phyloP scores from a whole-genome alignment of 2,329 filamentous ascomycete species.

The Scopulariopsis brevicaulis region DNA sequence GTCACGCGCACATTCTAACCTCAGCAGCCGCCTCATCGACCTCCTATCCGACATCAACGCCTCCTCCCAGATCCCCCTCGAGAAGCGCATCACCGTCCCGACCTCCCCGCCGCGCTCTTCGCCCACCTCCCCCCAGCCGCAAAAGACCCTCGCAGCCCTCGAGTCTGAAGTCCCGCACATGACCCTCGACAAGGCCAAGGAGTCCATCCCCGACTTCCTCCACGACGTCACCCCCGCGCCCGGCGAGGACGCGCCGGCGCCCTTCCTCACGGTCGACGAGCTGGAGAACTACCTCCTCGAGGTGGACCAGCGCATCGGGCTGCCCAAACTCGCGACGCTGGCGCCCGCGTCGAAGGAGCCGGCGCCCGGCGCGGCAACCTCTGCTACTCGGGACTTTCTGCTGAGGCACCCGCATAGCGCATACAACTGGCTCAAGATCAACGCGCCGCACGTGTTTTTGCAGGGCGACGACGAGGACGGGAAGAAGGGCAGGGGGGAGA shows the following conservation, averaged over 20 bases:
- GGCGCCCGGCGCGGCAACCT: constrained; percentile 20
- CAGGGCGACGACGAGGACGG: constrained; percentile 37
- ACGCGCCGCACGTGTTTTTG: constrained; percentile 75
- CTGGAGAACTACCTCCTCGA: constrained; percentile 64
- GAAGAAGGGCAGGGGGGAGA: constrained; percentile 12
- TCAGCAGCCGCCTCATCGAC: constrained; percentile 69
- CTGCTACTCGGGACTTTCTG: constrained; percentile 22
- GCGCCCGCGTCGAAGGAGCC: constrained; percentile 24
- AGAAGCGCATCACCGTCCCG: constrained; percentile 56
- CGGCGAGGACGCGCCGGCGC: constrained; percentile 44
- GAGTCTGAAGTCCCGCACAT: constrained; percentile 39
- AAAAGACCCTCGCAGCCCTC: constrained; percentile 38
- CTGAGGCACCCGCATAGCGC: constrained; percentile 75
- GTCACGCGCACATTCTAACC: not conserved
- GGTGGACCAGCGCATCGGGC: constrained; percentile 40
- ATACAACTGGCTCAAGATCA: constrained; percentile 86
- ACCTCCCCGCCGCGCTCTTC: not conserved
- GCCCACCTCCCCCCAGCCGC: constrained; percentile 22
- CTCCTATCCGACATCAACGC: constrained; percentile 84
- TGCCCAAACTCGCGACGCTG: constrained; percentile 32
- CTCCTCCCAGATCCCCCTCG: constrained; percentile 62
- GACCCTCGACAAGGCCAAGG: constrained; percentile 40
- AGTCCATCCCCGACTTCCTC: constrained; percentile 48
- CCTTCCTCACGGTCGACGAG: constrained; percentile 58
- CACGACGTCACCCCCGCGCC: constrained; percentile 37